A percentile compares a stretch with the other conserved stretches of the same genome.
Conservation (phyloP, 352 stramenopile genomes). For the Phytophthora palmivora region DNA sequence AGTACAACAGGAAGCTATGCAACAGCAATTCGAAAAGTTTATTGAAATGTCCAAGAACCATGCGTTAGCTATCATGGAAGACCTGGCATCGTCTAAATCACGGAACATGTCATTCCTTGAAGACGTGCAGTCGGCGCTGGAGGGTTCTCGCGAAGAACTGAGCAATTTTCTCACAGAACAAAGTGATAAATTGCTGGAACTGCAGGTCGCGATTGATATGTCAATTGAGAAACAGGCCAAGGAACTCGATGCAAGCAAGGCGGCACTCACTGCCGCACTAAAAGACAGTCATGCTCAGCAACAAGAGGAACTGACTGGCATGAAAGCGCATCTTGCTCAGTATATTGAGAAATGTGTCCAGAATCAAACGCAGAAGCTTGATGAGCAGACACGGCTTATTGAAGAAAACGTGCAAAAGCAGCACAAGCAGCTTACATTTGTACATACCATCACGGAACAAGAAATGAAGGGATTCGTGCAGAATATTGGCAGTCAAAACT, state of each 20-base stretch:
- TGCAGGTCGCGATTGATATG: constrained; percentile 54
- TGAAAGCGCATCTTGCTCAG: constrained; percentile 54
- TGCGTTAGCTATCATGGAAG: constrained; percentile 32
- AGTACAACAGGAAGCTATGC: constrained; percentile 37
- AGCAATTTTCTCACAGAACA: constrained; percentile 51
- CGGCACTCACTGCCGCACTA: constrained; percentile 35
- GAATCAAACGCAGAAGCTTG: constrained; percentile 44
- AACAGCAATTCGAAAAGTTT: constrained; percentile 42
- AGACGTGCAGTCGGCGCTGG: constrained; percentile 35
- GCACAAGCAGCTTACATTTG: constrained; percentile 42
- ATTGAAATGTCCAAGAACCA: constrained; percentile 46
- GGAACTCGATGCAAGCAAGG: constrained; percentile 49
- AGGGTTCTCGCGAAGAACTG: constrained; percentile 42
- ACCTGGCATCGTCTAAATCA: constrained; percentile 40
- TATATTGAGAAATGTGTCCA: constrained; percentile 58
- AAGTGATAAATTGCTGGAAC: constrained; percentile 51
- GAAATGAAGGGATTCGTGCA: constrained; percentile 50
- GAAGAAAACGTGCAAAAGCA: constrained; percentile 44
- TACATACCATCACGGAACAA: constrained; percentile 45
- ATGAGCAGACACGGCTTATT: constrained; percentile 55
- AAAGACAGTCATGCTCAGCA: constrained; percentile 45
- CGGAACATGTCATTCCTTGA: constrained; percentile 41
- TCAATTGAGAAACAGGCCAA: constrained; percentile 55
- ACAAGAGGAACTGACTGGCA: constrained; percentile 46
- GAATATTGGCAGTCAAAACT: constrained; percentile 36